Evolutionary conservation across 345 rosid species (phyloP).

Genomic region (Linum trigynum): DNA sequence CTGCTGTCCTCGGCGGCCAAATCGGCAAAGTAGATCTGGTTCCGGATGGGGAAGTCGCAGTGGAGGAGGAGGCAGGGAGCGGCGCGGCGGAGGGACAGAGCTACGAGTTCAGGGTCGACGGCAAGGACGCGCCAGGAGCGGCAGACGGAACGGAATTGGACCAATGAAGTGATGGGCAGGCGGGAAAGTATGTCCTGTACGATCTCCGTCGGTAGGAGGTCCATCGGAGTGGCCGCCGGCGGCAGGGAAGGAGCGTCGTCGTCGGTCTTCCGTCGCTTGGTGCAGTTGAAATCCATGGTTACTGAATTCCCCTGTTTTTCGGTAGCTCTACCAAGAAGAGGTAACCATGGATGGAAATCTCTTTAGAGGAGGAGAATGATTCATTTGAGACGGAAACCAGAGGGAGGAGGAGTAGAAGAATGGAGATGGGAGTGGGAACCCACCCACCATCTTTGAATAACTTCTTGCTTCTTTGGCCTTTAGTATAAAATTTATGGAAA

Average conservation of each 20-base stretch:
- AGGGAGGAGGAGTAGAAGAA: background rate
- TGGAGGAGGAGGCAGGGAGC: conserved; percentile 34
- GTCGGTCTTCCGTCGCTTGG: background rate
- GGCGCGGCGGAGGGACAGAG: conserved; percentile 1
- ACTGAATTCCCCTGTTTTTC: background rate
- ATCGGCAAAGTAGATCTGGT: conserved; percentile 32
- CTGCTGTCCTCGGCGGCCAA: conserved; percentile 10
- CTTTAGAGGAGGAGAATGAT: background rate
- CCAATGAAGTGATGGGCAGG: conserved; percentile 19
- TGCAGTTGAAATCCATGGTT: background rate
- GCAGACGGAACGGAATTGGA: conserved; percentile 33
- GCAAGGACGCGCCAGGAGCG: conserved; percentile 27
- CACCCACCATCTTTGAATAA: too few species aligned
- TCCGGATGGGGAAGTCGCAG: conserved; percentile 29
- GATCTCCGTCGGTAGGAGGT: background rate
- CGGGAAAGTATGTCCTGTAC: background rate
- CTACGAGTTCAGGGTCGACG: conserved; percentile 19
- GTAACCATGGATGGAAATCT: background rate
- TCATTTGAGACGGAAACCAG: background rate
- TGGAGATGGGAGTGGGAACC: too few species aligned
- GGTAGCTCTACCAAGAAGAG: background rate
- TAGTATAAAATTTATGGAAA: too few species aligned
- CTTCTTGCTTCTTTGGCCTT: too few species aligned
- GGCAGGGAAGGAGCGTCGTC: background rate
- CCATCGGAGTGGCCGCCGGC: background rate